phyloP scores from a whole-genome alignment of 2,329 filamentous ascomycete genomes.

The Lachnellula suecica region DNA sequence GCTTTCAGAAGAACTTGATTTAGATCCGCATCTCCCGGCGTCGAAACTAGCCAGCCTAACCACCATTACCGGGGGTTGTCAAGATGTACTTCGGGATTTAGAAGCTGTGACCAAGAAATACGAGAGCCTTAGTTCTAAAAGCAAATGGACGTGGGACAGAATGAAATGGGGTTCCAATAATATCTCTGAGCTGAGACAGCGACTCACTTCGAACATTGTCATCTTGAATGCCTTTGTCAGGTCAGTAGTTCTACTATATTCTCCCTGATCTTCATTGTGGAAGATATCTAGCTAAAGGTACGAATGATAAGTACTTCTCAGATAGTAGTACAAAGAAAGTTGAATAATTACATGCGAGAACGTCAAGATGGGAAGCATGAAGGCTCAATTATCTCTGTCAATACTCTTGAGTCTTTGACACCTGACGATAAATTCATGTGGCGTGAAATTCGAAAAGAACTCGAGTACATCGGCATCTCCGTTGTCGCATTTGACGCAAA shows the following conservation, averaged over 20 bases:
- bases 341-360: conserved; percentile 6
- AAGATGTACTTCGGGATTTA: too few species aligned
- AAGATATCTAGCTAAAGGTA: too few species aligned
- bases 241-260: neutral
- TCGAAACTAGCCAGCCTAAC: too few species aligned
- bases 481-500: conserved; percentile 5
- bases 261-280: neutral
- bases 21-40: too few species aligned
- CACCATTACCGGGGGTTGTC: too few species aligned
- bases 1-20: too few species aligned
- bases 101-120: conserved; percentile 15
- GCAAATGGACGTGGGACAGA: conserved; percentile 26
- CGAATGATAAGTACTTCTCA: conserved; percentile 7
- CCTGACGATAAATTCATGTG: conserved; percentile 4
- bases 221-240: conserved; percentile 11
- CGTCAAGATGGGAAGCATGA: conserved; percentile 9
- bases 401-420: conserved; percentile 4
- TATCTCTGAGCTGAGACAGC: conserved; percentile 18
- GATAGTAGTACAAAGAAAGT: conserved; percentile 1
- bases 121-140: conserved; percentile 9
- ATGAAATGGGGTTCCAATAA: conserved; percentile 25
- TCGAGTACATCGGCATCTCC: conserved; percentile 12
- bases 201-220: conserved; percentile 29
- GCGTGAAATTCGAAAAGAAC: conserved; percentile 10
- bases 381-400: conserved; percentile 7